Evolutionary conservation across 1,284 basidiomycete genomes (phyloP), one percentile per base, ranked within the genome.

Genomic region (Cutaneotrichosporon sp.): DNA sequence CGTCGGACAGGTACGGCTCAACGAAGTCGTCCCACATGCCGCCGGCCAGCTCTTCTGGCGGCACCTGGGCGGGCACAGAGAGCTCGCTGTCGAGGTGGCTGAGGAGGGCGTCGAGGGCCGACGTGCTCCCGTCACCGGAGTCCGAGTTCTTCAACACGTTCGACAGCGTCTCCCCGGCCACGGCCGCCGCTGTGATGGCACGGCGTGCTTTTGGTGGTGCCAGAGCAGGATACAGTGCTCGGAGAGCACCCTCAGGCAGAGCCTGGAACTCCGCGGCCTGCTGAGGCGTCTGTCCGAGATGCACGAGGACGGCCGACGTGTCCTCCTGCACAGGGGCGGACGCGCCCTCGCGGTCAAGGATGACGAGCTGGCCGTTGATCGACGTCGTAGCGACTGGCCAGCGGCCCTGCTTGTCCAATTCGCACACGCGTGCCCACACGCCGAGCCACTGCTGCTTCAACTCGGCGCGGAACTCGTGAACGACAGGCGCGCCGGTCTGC

Each of bases 401-500:
- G 50, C 92, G 84, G 24, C 89, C 90, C 67, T 87, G 87, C 52
- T 89, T 87, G 78, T 95, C 92, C 14, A 92, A 83, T 69, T 94
- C 91, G 60, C 90, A 86, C 69, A 91, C 92, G 46, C 91, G 85
- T 14, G 93, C 89, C 66, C 95, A 87, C 72, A 95, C 91, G 2
- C 92, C 91, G 71, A 95, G 89, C 92, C 93, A 97, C 70, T 97
- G 92, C 43, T 90, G 82, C 76, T 92, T 94, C 66, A 95, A 80
- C 0, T 88, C 87, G 69, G 86, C 89, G 85, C 90, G 89, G 75
- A 91, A 94, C 57, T 87, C 87, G 53, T 87, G 86, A 68, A 92
- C 84, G 63, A 90, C 86, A 42, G 87, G 83, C 22, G 88, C 87
- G 11, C 92, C 93, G 0, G 90, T 93, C 64, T 87, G 86, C 0